Evolutionary conservation across 1,284 basidiomycete genomes (phyloP).

Genomic region (Cystobasidiaceae sp.): DNA sequence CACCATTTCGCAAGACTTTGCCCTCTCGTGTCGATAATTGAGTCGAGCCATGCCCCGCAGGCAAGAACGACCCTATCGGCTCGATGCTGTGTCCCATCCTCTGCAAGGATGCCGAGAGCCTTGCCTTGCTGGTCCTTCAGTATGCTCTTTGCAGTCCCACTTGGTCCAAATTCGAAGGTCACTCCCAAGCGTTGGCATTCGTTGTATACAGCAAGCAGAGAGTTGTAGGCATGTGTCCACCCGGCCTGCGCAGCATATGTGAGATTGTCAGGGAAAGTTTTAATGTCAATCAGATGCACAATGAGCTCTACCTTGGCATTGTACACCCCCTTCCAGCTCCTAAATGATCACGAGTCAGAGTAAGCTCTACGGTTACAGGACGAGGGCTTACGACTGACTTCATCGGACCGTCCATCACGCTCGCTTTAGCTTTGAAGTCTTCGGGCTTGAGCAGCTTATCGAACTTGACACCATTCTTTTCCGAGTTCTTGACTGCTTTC

Average conservation of each 20-base stretch:
- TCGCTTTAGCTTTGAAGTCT: conserved; percentile 32
- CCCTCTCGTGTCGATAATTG: conserved; percentile 45
- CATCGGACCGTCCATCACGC: conserved; percentile 16
- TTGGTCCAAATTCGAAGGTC: conserved; percentile 41
- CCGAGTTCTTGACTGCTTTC: conserved; percentile 27
- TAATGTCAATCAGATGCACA: too few relatives aligned
- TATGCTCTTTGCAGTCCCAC: conserved; percentile 43
- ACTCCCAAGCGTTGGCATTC: conserved; percentile 43
- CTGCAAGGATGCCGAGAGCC: conserved; percentile 39
- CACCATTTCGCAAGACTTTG: conserved; percentile 36
- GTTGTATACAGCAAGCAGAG: conserved; percentile 44
- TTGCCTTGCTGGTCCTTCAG: conserved; percentile 38
- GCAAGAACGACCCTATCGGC: conserved; percentile 47
- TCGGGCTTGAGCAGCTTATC: conserved; percentile 43
- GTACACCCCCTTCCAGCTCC: conserved; percentile 36
- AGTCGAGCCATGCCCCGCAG: conserved; percentile 47
- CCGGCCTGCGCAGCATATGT: conserved; percentile 40
- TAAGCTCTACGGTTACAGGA: not conserved
- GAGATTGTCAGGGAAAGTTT: too few relatives aligned
- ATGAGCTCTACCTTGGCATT: too few relatives aligned
- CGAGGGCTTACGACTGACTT: not conserved
- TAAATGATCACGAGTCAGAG: not conserved
- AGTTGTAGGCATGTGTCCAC: conserved; percentile 46
- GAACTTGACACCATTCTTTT: conserved; percentile 28
- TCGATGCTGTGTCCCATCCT: conserved; percentile 42